Conservation (phyloP, 148 eudicot genomes). For the Cornus florida region DNA sequence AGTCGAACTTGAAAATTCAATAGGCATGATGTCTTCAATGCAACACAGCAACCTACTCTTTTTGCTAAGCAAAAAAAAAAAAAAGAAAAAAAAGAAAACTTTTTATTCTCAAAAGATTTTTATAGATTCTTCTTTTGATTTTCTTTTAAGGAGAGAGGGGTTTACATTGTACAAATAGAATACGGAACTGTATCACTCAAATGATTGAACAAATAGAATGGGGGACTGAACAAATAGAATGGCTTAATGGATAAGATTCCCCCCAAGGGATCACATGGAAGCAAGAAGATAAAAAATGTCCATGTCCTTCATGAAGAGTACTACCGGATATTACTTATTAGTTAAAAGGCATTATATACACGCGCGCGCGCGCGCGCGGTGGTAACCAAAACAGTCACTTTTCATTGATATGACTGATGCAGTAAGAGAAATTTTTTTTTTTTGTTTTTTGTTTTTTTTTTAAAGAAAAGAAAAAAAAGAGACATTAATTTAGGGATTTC, state of each 20-base stretch:
- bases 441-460: too few relatives aligned
- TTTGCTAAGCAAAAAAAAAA: neutral
- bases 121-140: neutral
- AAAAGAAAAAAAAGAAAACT: neutral
- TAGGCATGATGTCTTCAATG: neutral
- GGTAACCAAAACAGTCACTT: too few relatives aligned
- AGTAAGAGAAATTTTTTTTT: too few relatives aligned
- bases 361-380: too few relatives aligned
- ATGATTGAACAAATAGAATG: too few relatives aligned
- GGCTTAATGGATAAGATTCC: neutral
- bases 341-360: neutral
- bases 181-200: too few relatives aligned
- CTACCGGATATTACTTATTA: neutral
- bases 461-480: too few relatives aligned
- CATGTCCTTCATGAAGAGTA: neutral
- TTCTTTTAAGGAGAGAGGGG: neutral
- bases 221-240: neutral
- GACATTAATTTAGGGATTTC: neutral
- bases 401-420: too few relatives aligned
- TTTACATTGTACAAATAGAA: neutral
- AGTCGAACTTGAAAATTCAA: neutral
- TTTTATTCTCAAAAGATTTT: neutral
- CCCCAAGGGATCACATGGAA: too few relatives aligned
- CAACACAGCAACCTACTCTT: neutral
- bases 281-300: too few relatives aligned